Conservation (phyloP, 331 rosid species). For the Saraca asoca region DNA sequence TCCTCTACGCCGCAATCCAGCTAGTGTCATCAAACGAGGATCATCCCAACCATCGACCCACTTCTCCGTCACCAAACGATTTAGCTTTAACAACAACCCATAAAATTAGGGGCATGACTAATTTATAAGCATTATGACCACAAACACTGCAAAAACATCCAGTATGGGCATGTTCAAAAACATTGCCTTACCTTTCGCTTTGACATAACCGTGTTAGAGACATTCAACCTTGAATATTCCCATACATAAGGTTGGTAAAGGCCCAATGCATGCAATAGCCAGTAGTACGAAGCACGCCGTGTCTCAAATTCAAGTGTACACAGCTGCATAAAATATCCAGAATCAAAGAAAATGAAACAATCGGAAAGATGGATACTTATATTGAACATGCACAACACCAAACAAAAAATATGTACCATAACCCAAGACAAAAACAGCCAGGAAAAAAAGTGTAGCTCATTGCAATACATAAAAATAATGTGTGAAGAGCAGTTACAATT, state of each 20-base stretch:
- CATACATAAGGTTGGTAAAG: slow-evolving; percentile 90
- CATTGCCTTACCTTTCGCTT: slow-evolving; percentile 82
- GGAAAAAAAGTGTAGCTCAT: too few species aligned
- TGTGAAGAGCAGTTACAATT: too few species aligned
- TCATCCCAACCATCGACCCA: slow-evolving; percentile 99
- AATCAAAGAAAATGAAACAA: slow-evolving; percentile 14
- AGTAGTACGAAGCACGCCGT: slow-evolving; percentile 94
- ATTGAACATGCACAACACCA: too few species aligned
- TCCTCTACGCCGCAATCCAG: slow-evolving; percentile 94
- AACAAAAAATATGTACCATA: too few species aligned
- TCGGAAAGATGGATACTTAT: slow-evolving; percentile 8
- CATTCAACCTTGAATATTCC: slow-evolving; percentile 94
- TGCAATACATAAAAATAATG: too few species aligned
- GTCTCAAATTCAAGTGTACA: slow-evolving; percentile 98
- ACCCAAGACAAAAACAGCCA: too few species aligned
- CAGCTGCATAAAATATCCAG: slow-evolving; percentile 53
- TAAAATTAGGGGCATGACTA: slow-evolving; percentile 17
- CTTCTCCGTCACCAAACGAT: slow-evolving; percentile 79
- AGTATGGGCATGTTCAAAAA: not conserved
- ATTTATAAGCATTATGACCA: not conserved
- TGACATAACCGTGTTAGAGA: slow-evolving; percentile 90
- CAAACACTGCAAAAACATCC: slow-evolving; percentile 1
- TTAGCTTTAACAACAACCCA: slow-evolving; percentile 57
- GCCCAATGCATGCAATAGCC: slow-evolving; percentile 77
- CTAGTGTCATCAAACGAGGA: slow-evolving; percentile 94